Base-by-base conservation (phyloP, 83 land plant species). In the Picea abies region DNA sequence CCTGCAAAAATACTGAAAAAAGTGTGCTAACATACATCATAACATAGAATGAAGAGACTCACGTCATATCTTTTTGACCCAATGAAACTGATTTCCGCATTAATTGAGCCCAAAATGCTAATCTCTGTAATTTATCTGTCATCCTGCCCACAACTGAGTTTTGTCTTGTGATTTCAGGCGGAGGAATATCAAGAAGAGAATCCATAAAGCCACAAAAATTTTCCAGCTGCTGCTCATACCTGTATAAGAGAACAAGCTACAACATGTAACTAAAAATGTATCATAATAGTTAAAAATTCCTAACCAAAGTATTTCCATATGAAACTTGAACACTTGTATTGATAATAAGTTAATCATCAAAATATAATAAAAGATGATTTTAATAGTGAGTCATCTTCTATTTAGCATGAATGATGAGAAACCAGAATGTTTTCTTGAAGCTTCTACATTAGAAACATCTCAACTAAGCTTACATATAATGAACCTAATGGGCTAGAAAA, bases 181-280 rank as follows among this genome's bases (percentile, higher is more conserved):
- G 70, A 60, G 81, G 84, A 19, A 91, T 85, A 87, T 95, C 96
- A 63, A 95, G 68, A 71, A 93, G 79, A 49, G 86, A 84, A 76
- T 93, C 94, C 88, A 95, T 87, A 37, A 95, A 84, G 67, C 82
- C 65, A 69, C 91, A 88, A 82, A 91, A 95, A 47, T 84, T 90
- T 83, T 87, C 81, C 17, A 95, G 87, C 84, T 91, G 91, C 78
- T 79, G 70, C 83, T 95, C 97, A 81, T 95, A 95, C 81, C 94
- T 93, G 67, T 60, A 60, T 17, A 26, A 58, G 39, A 73, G 8
- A 73, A 52, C 47, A 22, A 20, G 47, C 77, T n/a, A 12, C 58
- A 44, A 73, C 41, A 44, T 44, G 41, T 41, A 78, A 15, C 63
- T 25, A 26, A 56, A 77, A 26, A 15, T 15, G 63, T 25, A 52